Percentiles rank a stretch among this genome's conserved stretches.
Evolutionary conservation across 2,329 filamentous ascomycete genomes (phyloP).

Genomic region (Sporothrix schenckii): DNA sequence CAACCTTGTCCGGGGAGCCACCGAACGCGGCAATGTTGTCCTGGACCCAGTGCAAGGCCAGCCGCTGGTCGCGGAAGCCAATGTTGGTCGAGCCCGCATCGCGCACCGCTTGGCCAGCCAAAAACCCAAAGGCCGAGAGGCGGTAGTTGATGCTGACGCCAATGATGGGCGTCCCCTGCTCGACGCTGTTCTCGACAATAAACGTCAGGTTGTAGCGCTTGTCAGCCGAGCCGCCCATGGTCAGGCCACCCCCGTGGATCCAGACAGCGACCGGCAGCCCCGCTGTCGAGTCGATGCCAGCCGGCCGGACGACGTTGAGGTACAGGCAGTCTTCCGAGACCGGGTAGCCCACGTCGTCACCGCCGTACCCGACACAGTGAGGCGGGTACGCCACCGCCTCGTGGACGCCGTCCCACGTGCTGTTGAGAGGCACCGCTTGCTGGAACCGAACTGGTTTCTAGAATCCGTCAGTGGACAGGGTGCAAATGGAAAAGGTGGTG

Average conservation of each 20-base stretch:
- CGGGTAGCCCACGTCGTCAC: constrained; percentile 37
- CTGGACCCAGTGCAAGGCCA: constrained; percentile 55
- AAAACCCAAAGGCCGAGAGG: constrained; percentile 56
- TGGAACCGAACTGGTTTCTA: constrained; percentile 48
- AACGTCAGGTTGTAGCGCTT: constrained; percentile 62
- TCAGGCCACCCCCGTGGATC: constrained; percentile 53
- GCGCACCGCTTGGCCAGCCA: constrained; percentile 50
- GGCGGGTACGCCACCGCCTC: constrained; percentile 51
- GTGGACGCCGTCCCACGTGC: constrained; percentile 47
- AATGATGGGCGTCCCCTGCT: constrained; percentile 51
- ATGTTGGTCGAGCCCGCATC: constrained; percentile 53
- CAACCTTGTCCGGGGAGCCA: constrained; percentile 52
- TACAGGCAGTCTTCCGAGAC: constrained; percentile 62
- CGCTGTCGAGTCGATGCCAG: constrained; percentile 46
- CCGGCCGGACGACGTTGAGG: constrained; percentile 62
- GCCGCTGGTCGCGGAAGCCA: constrained; percentile 54
- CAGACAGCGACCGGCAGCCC: constrained; percentile 58
- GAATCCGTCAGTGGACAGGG: neutral
- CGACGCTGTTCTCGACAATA: constrained; percentile 53
- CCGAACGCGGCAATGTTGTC: constrained; percentile 56
- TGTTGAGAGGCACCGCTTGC: constrained; percentile 42
- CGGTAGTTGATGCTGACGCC: constrained; percentile 53
- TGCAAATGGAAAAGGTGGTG: no score
- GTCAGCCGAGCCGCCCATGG: constrained; percentile 48
- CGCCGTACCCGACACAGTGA: constrained; percentile 56